Evolutionary conservation across 2,329 filamentous ascomycete genomes (phyloP), one percentile per base, ranked within the genome.

Genomic region (Pseudodiploospora longispora): DNA sequence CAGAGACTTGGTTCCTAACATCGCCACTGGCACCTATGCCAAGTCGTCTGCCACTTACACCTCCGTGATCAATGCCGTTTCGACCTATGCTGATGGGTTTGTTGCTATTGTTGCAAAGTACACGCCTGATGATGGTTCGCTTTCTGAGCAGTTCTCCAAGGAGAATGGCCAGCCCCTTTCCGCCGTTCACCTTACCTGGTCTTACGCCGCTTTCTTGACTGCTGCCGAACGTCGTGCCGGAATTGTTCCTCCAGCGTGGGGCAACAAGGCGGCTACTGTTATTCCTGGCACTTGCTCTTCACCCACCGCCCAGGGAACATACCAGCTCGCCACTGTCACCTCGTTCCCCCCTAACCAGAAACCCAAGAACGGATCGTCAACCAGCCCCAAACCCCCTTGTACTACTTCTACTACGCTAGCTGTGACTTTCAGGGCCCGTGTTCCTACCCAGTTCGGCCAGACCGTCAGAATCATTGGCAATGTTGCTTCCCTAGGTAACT

Each of bases 141-240:
- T 87, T 10, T 68, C 79, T 2, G 84, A 88, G 65, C 83, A 87
- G 59, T 87, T 76, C 54, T 70, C 75, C 51, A 74, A 73, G 52
- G 61, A 64, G 44, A 65, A 59, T 36, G 80, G 75, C 30, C 50
- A 55, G 0, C 80, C 78, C 2, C 64, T 82, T 4, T 85, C 81
- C 1, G 84, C 83, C 1, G 64, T 67, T 12, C 80, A 87, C 50
- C 66, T 87, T 29, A 87, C 83, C 3, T 87, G 83, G 83, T 85
- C 82, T 0, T 87, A 86, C 51, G 81, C 82, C 1, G 73, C 82
- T 0, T 82, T 87, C 60, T 65, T 87, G 38, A 83, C 82, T 1
- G 75, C 76, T n/a, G 64, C 69, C 27, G 71, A 71, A 36, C 74
- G 81, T 33, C 74, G 81, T 38, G 70, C 71, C 38, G 72, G 71